Evolutionary conservation across 352 stramenopile genomes (phyloP), one percentile per base, ranked within the genome.

Genomic region (Poterioochromonas sp.): DNA sequence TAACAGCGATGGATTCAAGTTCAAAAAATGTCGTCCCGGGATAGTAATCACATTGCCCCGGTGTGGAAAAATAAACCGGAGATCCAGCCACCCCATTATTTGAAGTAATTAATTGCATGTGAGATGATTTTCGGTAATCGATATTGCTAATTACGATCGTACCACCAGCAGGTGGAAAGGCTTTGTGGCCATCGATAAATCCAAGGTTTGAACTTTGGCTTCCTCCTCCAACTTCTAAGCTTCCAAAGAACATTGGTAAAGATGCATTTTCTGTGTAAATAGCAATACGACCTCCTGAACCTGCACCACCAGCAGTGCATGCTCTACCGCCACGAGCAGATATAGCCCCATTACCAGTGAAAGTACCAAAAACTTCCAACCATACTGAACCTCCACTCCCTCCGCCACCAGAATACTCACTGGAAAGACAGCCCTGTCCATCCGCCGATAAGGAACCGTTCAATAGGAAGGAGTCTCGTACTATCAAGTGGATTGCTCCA

Each of bases 331-430:
- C 71, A 44, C 18, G 43, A 15, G 51, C 71, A 40, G 54, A 51
- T 8, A 78, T 68, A 5, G 11, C 12, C 5, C 71, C 71, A 51
- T 11, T 65, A 53, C 71, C 71, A 26, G 12, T 22, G 8, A 78
- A 40, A 49, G 71, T 35, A 39, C 44, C 71, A 37, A 69, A 69
- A 32, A 78, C 43, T 12, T 44, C 40, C 1, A 78, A 32, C 71
- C 71, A 78, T 29, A 78, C 32, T 29, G 26, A 47, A 49, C 71
- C 71, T 32, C 71, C 71, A 22, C 41, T 43, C 5, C 71, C 71
- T 22, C 43, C 71, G 32, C 71, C 71, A 69, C 12, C 39, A 20
- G 44, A 32, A 1, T 29, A 2, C 12, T 5, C 12, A n/a, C 1
- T 26, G 1, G 5, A 11, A 20, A 20, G 2, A 39, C 71, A 78